Base-by-base conservation (phyloP, 129 eudicot species). In the Kitagawia praeruptora region DNA sequence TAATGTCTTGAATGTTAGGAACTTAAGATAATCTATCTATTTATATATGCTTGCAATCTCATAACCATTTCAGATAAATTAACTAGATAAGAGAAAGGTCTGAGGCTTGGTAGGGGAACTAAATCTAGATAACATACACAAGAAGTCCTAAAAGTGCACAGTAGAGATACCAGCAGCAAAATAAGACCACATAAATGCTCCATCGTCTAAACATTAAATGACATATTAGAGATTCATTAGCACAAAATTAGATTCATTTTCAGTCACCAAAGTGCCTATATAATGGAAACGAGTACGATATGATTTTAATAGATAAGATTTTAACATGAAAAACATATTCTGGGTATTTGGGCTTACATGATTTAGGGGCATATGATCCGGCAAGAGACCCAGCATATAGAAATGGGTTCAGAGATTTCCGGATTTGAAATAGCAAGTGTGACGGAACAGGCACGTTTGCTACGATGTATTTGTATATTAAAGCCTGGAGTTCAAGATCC, bases 401-500 rank as follows among this genome's bases (percentile, higher is more conserved):
- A 71, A 84, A 90, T 7, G 89, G 83, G 76, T 83, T 85, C 15
- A 91, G 88, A 4, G 97, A 87, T 80, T 88, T 94, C 58, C 86
- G 79, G 42, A 94, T 89, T 18, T 97, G 89, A 78, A 82, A 75
- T 31, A 92, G 93, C 85, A 94, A 85, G 85, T 87, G 77, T 21
- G 97, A 78, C 2, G 98, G 98, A 78, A 94, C 88, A 19, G 98
- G 97, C 37, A 92, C 89, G 85, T 94, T 94, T 21, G 98, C 93
- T 44, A 85, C 85, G 10, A 94, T 75, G 81, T 94, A 91, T 80
- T 94, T 94, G 87, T 89, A 94, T 77, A 91, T 91, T 80, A 91
- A 85, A 42, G 98, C 98, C 79, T 94, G 98, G 79, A 88, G 96
- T 87, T 94, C 96, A 48, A 94, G 82, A 80, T 94, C 98, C 89